These are phyloP conservation scores for Solioccasus polychromus DNA, from an alignment of 768 basidiomycete genomes.

Conservation along the genomic window DNA sequence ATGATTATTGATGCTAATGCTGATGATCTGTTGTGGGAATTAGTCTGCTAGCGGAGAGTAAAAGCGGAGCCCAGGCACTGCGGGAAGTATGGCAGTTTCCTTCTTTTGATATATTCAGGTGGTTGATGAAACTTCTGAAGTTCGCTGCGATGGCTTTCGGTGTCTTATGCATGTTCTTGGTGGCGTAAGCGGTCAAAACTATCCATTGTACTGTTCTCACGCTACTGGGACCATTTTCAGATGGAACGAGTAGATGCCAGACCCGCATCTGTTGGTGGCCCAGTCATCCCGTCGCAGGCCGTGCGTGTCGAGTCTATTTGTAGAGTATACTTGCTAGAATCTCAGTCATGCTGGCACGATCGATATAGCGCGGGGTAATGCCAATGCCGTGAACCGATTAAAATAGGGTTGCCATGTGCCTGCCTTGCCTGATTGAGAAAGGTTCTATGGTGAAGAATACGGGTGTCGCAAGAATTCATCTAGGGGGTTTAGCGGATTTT, in stretches of 20 bases:
- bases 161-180: conserved; percentile 87
- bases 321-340: conserved; percentile 10
- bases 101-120: conserved; percentile 12
- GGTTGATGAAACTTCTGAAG: conserved; percentile 41
- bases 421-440: conserved; percentile 9
- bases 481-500: too few species aligned
- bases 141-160: conserved; percentile 91
- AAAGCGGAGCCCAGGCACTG: conserved; percentile 83
- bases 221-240: conserved; percentile 35
- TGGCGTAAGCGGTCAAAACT: conserved; percentile 64
- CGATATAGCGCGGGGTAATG: conserved; percentile 8
- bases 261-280: conserved; percentile 6
- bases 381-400: conserved; percentile 29
- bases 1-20: conserved; percentile 8
- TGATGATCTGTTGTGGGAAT: conserved; percentile 15
- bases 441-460: conserved; percentile 2
- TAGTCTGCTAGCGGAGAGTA: conserved; percentile 83
- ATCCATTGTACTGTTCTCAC: conserved; percentile 17
- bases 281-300: neutral
- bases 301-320: neutral
- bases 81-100: conserved; percentile 59
- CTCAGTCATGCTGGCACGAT: conserved; percentile 1
- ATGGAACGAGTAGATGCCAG: conserved; percentile 68
- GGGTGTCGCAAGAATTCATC: conserved; percentile 6
- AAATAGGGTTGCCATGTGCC: conserved; percentile 20